A percentile compares a stretch with the other conserved stretches of the same genome.
phyloP scores from a whole-genome alignment of 371 early-diverging fungal species.

The Umbelopsis sp. region DNA sequence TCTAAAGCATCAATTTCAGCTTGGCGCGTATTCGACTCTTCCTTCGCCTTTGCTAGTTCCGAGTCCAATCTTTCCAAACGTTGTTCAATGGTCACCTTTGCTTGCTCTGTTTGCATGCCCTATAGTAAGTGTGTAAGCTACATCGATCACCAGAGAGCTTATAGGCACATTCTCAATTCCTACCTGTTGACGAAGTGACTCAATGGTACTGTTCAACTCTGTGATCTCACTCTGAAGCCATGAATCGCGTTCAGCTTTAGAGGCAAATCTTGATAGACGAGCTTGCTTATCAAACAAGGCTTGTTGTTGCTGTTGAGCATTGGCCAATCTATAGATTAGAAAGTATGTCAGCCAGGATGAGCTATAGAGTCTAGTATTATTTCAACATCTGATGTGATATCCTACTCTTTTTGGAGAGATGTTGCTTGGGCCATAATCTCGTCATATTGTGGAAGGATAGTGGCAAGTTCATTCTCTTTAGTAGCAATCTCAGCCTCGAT shows the following conservation, averaged over 20 bases:
- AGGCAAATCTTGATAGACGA: constrained; percentile 74
- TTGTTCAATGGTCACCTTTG: neutral
- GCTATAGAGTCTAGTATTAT: neutral
- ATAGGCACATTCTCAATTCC: neutral
- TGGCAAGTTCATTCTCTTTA: constrained; percentile 58
- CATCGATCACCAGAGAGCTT: neutral
- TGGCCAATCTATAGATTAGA: neutral
- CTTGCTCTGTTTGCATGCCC: constrained; percentile 3
- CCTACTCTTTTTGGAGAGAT: constrained; percentile 1
- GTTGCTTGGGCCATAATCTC: constrained; percentile 29
- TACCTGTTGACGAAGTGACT: constrained; percentile 7
- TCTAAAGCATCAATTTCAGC: constrained; percentile 21
- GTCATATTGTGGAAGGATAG: constrained; percentile 57
- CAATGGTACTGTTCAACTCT: constrained; percentile 39
- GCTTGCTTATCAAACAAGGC: constrained; percentile 84
- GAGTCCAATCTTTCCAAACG: neutral
- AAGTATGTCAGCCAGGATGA: neutral
- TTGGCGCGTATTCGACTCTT: constrained; percentile 11
- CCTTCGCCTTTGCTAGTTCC: neutral
- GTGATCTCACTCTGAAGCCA: constrained; percentile 76
- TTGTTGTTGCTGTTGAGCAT: constrained; percentile 53
- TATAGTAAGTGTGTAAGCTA: neutral
- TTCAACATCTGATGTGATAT: neutral
- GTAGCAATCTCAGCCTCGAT: constrained; percentile 61
- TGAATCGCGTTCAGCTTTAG: constrained; percentile 71